Evolutionary conservation across 345 rosid species (phyloP), one percentile per base, ranked within the genome.

Genomic region (Passiflora organensis): DNA sequence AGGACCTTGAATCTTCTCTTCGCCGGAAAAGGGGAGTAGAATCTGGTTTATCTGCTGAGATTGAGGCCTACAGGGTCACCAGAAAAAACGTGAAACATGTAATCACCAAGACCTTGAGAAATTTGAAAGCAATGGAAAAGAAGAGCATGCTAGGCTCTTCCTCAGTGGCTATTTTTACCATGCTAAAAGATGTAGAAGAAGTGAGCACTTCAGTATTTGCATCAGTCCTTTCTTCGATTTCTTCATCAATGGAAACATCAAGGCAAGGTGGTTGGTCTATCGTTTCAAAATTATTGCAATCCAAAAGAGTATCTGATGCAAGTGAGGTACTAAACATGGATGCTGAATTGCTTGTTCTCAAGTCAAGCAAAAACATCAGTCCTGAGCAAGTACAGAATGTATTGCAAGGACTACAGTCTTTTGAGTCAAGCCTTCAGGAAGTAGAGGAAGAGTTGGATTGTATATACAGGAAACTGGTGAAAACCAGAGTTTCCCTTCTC

Each of bases 151-250:
- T 34, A 20, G 56, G 21, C 22, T 17, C 41, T 15, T 55, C 21
- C 10, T 16, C 60, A 6, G 54, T 2, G 2, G 25, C 39, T 48
- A 4, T 34, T 17, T 43, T 24, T 48, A 37, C 37, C 10, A 6
- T 24, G 41, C 6, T 64, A 23, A 67, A 23, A 43, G 59, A 63
- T 20, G 56, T 48, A 17, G 71, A 71, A 48, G 54, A 54, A 44
- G 16, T 48, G 2, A 15, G 58, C 12, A 11, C 43, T 19, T n/a
- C 50, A 17, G 17, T 51, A 9, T 65, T 71, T n/a, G 37, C 51
- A 23, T 59, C 60, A 28, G 20, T 65, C 8, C 21, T 45, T 2
- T 53, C 49, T 41, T 14, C 16, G 25, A 22, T 69, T 32, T 42
- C 17, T 58, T 1, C 17, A 16, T 32, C 51, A 56, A 39, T n/a